Conservation (phyloP, 1,284 basidiomycete species). For the Sanguinoderma infundibulare region DNA sequence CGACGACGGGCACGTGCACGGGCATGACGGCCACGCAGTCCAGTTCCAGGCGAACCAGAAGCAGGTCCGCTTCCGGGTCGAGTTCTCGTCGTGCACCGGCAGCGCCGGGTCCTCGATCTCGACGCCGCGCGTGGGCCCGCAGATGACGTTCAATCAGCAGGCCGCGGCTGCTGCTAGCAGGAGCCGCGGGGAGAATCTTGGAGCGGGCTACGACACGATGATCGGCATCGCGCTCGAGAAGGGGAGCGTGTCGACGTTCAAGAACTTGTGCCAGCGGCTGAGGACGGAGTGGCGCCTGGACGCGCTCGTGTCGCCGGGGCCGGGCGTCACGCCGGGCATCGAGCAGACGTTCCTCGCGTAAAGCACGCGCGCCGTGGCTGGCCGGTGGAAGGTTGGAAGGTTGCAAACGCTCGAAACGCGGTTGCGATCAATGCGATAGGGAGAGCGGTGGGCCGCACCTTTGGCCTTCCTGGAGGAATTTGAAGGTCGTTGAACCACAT, state of each 20-base stretch:
- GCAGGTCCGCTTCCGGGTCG: constrained; percentile 64
- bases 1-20: constrained; percentile 69
- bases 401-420: not conserved
- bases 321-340: constrained; percentile 25
- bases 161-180: not conserved
- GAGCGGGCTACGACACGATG: constrained; percentile 31
- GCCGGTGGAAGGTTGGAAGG: not conserved
- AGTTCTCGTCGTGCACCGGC: constrained; percentile 55
- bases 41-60: constrained; percentile 51
- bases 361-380: no score
- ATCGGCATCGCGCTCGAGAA: constrained; percentile 83
- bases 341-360: constrained; percentile 32
- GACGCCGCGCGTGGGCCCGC: constrained; percentile 6
- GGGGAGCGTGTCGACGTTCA: constrained; percentile 84
- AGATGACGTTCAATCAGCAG: constrained; percentile 3
- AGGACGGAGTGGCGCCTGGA: constrained; percentile 67
- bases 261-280: constrained; percentile 71
- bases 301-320: constrained; percentile 35
- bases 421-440: not conserved
- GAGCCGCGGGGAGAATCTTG: not conserved
- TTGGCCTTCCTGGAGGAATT: no score
- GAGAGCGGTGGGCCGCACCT: no score
- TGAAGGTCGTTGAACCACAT: not conserved
- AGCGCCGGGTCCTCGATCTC: not conserved
- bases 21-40: constrained; percentile 47